Evolutionary conservation across 1,139 yeast species (phyloP).

Genomic region (Suhomyces terraborum): DNA sequence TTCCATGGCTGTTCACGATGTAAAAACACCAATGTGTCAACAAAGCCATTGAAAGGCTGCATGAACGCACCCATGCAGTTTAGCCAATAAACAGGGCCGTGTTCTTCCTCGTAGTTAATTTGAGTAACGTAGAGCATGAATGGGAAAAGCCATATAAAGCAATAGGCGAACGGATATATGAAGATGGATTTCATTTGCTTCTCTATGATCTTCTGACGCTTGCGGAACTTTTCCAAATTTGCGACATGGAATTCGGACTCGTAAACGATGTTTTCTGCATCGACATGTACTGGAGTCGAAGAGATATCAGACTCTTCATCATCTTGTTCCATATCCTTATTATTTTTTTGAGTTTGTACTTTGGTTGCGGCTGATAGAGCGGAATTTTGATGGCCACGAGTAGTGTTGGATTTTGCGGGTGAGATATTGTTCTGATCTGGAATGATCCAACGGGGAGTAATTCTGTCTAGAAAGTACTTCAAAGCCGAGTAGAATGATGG

Average conservation of each 20-base stretch:
- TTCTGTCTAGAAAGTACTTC: constrained; percentile 31
- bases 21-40: constrained; percentile 74
- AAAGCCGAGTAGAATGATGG: constrained; percentile 44
- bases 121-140: constrained; percentile 69
- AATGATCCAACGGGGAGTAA: constrained; percentile 34
- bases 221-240: constrained; percentile 58
- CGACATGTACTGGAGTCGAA: constrained; percentile 18
- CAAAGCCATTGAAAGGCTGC: constrained; percentile 79
- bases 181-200: constrained; percentile 80
- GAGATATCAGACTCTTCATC: constrained; percentile 11
- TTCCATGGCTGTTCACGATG: constrained; percentile 81
- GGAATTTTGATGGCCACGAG: constrained; percentile 2
- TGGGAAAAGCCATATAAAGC: constrained; percentile 80
- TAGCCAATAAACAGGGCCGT: constrained; percentile 64
- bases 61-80: constrained; percentile 68
- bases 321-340: constrained; percentile 13
- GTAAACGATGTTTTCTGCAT: constrained; percentile 22
- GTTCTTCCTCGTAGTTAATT: constrained; percentile 47
- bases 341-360: not conserved
- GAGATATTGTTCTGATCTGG: constrained; percentile 24
- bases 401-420: not conserved
- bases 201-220: constrained; percentile 65
- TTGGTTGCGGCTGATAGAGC: constrained; percentile 6
- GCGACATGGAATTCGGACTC: constrained; percentile 56
- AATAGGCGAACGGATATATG: constrained; percentile 80